A percentile compares a stretch with the other conserved stretches of the same genome.
phyloP scores from a whole-genome alignment of 2,329 filamentous ascomycete genomes.

The Scedosporium apiospermum region DNA sequence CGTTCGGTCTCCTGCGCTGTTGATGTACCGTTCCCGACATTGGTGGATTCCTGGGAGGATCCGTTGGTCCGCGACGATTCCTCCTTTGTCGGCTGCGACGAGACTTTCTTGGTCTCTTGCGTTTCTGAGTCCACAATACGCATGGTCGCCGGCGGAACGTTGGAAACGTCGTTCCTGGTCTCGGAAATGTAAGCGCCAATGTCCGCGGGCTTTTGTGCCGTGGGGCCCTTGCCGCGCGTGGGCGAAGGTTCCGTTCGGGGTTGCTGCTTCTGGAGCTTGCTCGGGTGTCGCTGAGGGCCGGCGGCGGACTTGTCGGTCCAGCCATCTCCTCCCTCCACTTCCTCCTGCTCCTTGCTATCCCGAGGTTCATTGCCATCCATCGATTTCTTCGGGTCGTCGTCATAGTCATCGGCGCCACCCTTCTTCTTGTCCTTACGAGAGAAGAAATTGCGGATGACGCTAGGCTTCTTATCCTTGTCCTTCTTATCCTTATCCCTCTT shows the following conservation, averaged over 20 bases:
- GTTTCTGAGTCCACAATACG: conserved; percentile 48
- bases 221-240: conserved; percentile 10
- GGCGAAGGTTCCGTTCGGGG: conserved; percentile 39
- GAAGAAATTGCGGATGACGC: conserved; percentile 50
- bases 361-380: conserved; percentile 8
- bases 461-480: conserved; percentile 58
- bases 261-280: conserved; percentile 63
- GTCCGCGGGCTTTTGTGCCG: background rate
- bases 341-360: conserved; percentile 14
- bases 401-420: conserved; percentile 34
- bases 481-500: conserved; percentile 64
- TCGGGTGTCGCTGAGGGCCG: conserved; percentile 44
- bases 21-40: background rate
- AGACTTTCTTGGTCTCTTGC: conserved; percentile 22
- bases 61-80: conserved; percentile 16
- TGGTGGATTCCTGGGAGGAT: conserved; percentile 20
- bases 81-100: conserved; percentile 6
- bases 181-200: conserved; percentile 24
- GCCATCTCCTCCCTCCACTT: conserved; percentile 53
- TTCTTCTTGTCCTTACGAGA: conserved; percentile 54
- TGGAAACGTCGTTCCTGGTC: conserved; percentile 41
- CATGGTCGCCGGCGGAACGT: conserved; percentile 47
- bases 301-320: conserved; percentile 48
- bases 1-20: background rate
- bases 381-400: conserved; percentile 15